Evolutionary conservation across 768 basidiomycete genomes (phyloP), one percentile per base, ranked within the genome.

Genomic region (Hirschioporus abietinus): DNA sequence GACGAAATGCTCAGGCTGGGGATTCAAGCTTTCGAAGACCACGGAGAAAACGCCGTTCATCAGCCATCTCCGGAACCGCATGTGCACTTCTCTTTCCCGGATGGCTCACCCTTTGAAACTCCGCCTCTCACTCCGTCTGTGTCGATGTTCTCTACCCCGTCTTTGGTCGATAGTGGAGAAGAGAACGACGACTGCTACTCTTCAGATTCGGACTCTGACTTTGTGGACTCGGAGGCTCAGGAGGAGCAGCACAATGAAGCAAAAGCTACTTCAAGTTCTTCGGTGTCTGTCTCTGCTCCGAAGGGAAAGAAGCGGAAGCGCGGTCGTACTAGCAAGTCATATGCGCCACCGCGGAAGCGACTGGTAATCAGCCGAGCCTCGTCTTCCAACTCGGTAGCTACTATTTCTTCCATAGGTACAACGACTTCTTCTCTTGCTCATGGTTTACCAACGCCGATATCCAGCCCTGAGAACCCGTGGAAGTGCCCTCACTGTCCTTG

Each of bases 401-500:
- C 81, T 79, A 59, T 60, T 72, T 60, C 70, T 78, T 8, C 78
- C 81, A 17, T 3, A 85, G 86, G 23, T 86, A 87, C 70, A 68
- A 69, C 10, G 85, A 86, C 71, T 77, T 80, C 0, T 18, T 70
- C 30, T 68, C 68, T 0, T 76, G 71, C n/a, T 69, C 60, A 26
- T 61, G 65, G 8, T 66, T 61, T 66, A 58, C 66, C 64, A 66
- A 68, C 62, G 52, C 72, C 74, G 20, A 65, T 74, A 23, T 60
- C 70, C 65, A 68, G 60, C 63, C 66, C 67, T 0, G 74, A 68
- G 72, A 78, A 72, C 75, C 80, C 73, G 66, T 76, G 77, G 76
- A 76, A 73, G 3, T 87, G 86, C 71, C 81, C 81, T 1, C 76
- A 77, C 63, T 86, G 85, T 72, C 74, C 74, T 60, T 83, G 80